Evolutionary conservation across 2,329 filamentous ascomycete species (phyloP), one percentile per base, ranked within the genome.

Genomic region (Endoconidiophora polonica): DNA sequence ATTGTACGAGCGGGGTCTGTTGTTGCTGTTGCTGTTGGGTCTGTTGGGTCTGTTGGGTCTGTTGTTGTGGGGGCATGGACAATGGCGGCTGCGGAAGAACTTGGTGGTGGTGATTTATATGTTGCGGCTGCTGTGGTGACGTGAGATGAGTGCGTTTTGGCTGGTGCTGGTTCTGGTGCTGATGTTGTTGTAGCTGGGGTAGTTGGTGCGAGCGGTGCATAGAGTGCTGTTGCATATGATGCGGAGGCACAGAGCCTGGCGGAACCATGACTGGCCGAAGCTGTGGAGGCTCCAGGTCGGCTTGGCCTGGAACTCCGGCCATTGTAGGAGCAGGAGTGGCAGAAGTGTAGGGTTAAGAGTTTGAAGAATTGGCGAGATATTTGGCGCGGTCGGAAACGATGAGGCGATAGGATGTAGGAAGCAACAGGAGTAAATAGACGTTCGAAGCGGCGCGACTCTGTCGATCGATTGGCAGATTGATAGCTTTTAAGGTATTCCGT

Each of bases 201-300:
- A 44, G 10, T n/a, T 23, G 29, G 18, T n/a, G 44, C 33, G 5
- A 16, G 40, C 59, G 18, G 54, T 54, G 51, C 2, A 52, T 55
- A n/a, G 49, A 49, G 24, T 55, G 57, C 20, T 54, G 56, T 22
- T 57, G 57, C 44, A 60, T 56, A 23, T 58, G 58, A 43, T 59
- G 61, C 42, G 58, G 55, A 5, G 59, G 58, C 37, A 44, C 26
- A 20, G 50, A 26, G 16, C 29, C 45, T 40, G 40, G 49, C 2
- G 44, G 50, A 20, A 46, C 33, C 44, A 52, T 52, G 4, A 16
- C 40, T 20, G 40, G 45, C 39, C 41, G 45, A 9, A 44, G 26
- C 29, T 48, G 22, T 33, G 44, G 26, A 20, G 48, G 23, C 12
- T 52, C 45, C 24, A 45, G 22, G 5, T 40, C 40, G n/a, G 29